These are phyloP conservation scores for Haematococcus lacustris DNA, from an alignment of 139 green algal species.

Conservation along the genomic window DNA sequence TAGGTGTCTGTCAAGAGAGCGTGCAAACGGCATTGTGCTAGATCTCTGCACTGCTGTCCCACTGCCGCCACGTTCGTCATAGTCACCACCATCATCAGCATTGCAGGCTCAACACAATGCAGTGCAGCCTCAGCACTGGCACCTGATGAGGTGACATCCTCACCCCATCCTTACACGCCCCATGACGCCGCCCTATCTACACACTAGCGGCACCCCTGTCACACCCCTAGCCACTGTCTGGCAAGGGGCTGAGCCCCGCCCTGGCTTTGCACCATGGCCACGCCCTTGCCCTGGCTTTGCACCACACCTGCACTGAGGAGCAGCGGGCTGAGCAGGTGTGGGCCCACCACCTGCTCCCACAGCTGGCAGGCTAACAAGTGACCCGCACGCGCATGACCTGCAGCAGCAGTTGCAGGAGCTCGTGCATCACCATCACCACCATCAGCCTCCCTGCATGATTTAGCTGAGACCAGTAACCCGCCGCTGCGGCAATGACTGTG, in stretches of 20 bases:
- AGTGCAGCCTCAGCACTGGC: no score
- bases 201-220: neutral
- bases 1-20: neutral
- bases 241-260: neutral
- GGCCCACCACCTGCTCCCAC: constrained; percentile 52
- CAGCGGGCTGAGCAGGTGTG: constrained; percentile 59
- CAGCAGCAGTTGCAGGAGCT: neutral
- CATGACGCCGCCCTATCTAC: neutral
- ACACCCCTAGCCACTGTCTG: neutral
- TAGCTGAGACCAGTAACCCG: neutral
- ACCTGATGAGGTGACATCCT: neutral
- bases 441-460: neutral
- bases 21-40: neutral
- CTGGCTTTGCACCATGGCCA: neutral
- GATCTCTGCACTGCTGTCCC: neutral
- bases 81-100: no score
- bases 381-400: constrained; percentile 23
- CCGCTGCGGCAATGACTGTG: neutral
- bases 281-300: neutral
- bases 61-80: no score
- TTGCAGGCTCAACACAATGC: no score
- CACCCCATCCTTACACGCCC: neutral
- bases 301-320: constrained; percentile 3
- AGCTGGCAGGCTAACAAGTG: constrained; percentile 44
- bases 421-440: neutral